These are phyloP conservation scores for Pseudisothecium myosuroides DNA, from an alignment of 225 moss, liverwort and hornwort genomes.

Conservation along the genomic window DNA sequence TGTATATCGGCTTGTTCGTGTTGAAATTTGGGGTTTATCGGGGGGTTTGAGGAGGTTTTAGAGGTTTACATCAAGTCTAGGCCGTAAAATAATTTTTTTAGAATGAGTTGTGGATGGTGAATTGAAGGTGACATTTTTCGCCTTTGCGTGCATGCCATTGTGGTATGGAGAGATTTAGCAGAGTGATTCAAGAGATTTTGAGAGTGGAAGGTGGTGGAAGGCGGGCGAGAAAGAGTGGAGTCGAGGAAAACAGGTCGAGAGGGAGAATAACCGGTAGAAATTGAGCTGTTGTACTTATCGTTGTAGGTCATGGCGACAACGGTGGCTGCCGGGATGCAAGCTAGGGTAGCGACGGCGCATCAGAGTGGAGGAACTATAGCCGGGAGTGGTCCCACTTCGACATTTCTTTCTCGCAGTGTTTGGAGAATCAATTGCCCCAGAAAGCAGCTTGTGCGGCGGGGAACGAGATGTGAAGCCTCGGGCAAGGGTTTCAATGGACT, in stretches of 20 bases:
- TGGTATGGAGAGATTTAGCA: not conserved
- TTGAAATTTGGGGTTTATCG: not conserved
- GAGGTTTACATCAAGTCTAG: not conserved
- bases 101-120: not conserved
- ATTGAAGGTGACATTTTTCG: not conserved
- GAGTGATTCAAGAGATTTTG: not conserved
- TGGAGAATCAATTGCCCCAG: slow-evolving; percentile 13
- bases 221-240: not conserved
- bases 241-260: not conserved
- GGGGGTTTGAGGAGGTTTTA: not conserved
- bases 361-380: not conserved
- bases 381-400: slow-evolving; percentile 29
- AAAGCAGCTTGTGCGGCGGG: not conserved
- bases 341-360: not conserved
- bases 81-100: not conserved
- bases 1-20: not conserved
- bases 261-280: not conserved
- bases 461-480: slow-evolving; percentile 25
- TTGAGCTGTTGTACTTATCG: not conserved
- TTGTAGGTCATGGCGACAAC: slow-evolving; percentile 14
- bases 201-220: not conserved
- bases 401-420: slow-evolving; percentile 16
- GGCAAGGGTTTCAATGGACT: slow-evolving; percentile 42
- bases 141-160: not conserved
- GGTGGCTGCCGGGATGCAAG: slow-evolving; percentile 13